Evolutionary conservation across 768 basidiomycete species (phyloP), one percentile per base, ranked within the genome.

Genomic region (Lactarius psammicola): DNA sequence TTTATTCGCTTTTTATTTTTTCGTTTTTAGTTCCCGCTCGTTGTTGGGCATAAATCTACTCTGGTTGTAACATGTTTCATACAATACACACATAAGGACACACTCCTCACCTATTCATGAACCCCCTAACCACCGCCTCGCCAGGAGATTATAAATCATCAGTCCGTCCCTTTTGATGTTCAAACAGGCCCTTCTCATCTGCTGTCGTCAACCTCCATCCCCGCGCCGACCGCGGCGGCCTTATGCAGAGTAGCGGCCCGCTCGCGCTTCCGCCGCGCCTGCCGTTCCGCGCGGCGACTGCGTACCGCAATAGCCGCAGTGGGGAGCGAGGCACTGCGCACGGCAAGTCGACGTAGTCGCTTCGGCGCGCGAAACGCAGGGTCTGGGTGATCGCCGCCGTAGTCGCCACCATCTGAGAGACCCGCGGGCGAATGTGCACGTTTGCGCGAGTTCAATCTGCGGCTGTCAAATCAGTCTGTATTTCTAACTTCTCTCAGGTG

Each of bases 201-300:
- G 17, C 8, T n/a, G n/a, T n/a, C n/a, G 31, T 64, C 66, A 7
- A 69, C 49, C 31, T 69, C 62, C 68, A 69, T 69, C 13, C 58
- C 53, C 2, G 53, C 30, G 6, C 44, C 46, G 6, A 5, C n/a
- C n/a, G n/a, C 59, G 5, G 20, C 46, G 15, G 44, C 13, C 8
- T 18, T 46, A 7, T 36, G 44, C n/a, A 23, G 49, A 13, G 40
- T 26, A n/a, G 36, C 33, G 17, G 54, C 38, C 20, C 59, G 58
- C 59, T 62, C 66, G 8, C 49, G 59, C 59, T 69, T 67, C 46
- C 55, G 42, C n/a, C 46, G 28, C 18, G 40, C 62, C 13, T 31
- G 53, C 28, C 64, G 49, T 9, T 63, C 68, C 17, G 40, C 26
- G 3, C 62, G 62, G 20, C 62, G 61, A 36, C 59, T 59, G 31